Conservation (phyloP, 2,329 filamentous ascomycete species). For the Aspergillus latus region DNA sequence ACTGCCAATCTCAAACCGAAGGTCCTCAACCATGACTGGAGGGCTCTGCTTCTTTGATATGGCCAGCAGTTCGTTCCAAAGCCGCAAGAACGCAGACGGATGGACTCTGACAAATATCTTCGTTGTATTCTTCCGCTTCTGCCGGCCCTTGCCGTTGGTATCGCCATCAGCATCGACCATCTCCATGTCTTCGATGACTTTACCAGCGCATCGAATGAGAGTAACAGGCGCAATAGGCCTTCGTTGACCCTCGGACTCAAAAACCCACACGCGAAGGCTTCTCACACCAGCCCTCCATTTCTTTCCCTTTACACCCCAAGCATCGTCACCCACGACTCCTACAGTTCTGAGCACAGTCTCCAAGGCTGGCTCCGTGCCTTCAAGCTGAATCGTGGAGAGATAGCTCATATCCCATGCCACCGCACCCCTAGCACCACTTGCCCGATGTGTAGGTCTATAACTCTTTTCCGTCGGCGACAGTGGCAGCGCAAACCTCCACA, state of each 20-base stretch:
- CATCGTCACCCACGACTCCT: conserved; percentile 58
- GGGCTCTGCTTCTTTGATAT: conserved; percentile 62
- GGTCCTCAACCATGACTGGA: conserved; percentile 62
- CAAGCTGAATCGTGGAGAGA: conserved; percentile 78
- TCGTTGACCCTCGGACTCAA: conserved; percentile 54
- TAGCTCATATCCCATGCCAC: conserved; percentile 95
- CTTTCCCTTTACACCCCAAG: conserved; percentile 63
- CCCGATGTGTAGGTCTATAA: conserved; percentile 82
- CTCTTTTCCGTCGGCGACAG: conserved; percentile 85
- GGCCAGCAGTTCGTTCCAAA: conserved; percentile 62
- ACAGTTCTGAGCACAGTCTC: conserved; percentile 65
- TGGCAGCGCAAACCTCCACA: conserved; percentile 90
- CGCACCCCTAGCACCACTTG: conserved; percentile 70
- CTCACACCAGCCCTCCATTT: conserved; percentile 70
- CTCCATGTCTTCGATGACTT: conserved; percentile 33
- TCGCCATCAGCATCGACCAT: conserved; percentile 34
- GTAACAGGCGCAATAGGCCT: conserved; percentile 70
- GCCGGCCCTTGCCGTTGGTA: conserved; percentile 19
- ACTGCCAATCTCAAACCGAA: conserved; percentile 71
- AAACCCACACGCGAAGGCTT: conserved; percentile 58
- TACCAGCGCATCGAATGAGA: conserved; percentile 69
- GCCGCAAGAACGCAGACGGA: conserved; percentile 69
- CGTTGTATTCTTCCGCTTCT: conserved; percentile 42
- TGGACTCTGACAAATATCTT: conserved; percentile 73
- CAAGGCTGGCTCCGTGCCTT: conserved; percentile 65